Evolutionary conservation across 441 rosid species (phyloP).

Genomic region (Populus tomentosa): DNA sequence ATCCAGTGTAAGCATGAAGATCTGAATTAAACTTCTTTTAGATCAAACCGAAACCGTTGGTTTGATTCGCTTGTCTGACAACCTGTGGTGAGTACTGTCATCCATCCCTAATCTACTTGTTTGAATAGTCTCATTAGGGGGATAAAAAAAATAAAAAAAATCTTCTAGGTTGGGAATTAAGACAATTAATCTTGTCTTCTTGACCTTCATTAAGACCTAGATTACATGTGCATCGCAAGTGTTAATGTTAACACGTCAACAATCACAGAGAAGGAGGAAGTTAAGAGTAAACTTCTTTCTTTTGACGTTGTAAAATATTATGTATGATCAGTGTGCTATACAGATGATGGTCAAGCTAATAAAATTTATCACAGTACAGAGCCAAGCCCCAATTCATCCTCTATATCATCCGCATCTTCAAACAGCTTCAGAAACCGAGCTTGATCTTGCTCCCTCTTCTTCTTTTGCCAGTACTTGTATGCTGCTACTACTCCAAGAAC

Average conservation of each 20-base stretch:
- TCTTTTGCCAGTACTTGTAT: conserved; percentile 60
- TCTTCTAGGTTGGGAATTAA: not conserved
- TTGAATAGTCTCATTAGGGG: not conserved
- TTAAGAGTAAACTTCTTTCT: not conserved
- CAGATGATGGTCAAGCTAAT: conserved; percentile 17
- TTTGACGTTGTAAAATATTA: conserved; percentile 16
- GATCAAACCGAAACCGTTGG: not conserved
- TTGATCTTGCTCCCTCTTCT: conserved; percentile 80
- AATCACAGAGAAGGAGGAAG: not conserved
- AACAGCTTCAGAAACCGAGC: conserved; percentile 84
- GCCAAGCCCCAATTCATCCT: conserved; percentile 77
- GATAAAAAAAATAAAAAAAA: too few species aligned
- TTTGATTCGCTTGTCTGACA: not conserved
- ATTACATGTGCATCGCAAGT: not conserved
- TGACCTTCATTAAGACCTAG: not conserved
- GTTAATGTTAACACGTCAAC: not conserved
- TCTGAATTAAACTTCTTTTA: not conserved
- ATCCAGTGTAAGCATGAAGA: not conserved
- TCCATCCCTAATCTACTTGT: too few species aligned
- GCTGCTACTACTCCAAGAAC: conserved; percentile 39
- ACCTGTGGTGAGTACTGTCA: too few species aligned
- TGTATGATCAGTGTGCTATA: conserved; percentile 27
- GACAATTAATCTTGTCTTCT: not conserved
- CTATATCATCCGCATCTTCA: conserved; percentile 82
- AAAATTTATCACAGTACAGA: conserved; percentile 22